Conservation (phyloP, 2,329 filamentous ascomycete species). For the Aureobasidium sp. region DNA sequence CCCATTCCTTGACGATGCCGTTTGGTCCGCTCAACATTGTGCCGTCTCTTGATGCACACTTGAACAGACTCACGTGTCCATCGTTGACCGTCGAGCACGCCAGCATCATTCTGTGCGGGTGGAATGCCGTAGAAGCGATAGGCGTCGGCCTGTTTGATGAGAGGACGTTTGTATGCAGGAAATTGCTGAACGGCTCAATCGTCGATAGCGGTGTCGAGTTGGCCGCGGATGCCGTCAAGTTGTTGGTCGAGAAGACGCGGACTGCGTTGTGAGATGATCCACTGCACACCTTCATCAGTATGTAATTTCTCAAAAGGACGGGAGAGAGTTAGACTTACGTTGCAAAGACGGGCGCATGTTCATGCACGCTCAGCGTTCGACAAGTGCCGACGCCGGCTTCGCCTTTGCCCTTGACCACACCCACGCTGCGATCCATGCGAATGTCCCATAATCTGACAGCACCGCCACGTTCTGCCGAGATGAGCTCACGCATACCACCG, state of each 20-base stretch:
- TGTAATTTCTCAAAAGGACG: not conserved
- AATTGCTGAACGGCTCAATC: slow-evolving; percentile 79
- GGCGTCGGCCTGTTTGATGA: slow-evolving; percentile 61
- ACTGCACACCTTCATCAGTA: slow-evolving; percentile 3
- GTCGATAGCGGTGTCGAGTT: slow-evolving; percentile 58
- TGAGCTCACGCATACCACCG: slow-evolving; percentile 82
- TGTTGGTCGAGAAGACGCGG: slow-evolving; percentile 20
- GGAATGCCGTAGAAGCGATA: slow-evolving; percentile 86
- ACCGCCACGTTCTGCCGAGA: slow-evolving; percentile 85
- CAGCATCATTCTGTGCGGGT: slow-evolving; percentile 87
- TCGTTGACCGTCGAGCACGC: slow-evolving; percentile 82
- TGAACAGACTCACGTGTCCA: slow-evolving; percentile 81
- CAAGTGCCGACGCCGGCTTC: slow-evolving; percentile 51
- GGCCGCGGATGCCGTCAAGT: slow-evolving; percentile 6
- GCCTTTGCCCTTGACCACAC: slow-evolving; percentile 63
- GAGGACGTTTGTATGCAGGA: slow-evolving; percentile 25
- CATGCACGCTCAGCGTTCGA: slow-evolving; percentile 83
- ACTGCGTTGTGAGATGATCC: slow-evolving; percentile 20
- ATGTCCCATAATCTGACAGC: slow-evolving; percentile 97
- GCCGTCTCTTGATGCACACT: slow-evolving; percentile 24
- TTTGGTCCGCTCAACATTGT: not conserved
- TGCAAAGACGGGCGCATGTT: slow-evolving; percentile 93
- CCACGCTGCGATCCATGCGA: slow-evolving; percentile 65
- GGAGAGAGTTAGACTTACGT: slow-evolving; percentile 39
- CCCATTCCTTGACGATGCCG: slow-evolving; percentile 17